phyloP scores from a whole-genome alignment of 768 basidiomycete genomes.

The Russula abietina region DNA sequence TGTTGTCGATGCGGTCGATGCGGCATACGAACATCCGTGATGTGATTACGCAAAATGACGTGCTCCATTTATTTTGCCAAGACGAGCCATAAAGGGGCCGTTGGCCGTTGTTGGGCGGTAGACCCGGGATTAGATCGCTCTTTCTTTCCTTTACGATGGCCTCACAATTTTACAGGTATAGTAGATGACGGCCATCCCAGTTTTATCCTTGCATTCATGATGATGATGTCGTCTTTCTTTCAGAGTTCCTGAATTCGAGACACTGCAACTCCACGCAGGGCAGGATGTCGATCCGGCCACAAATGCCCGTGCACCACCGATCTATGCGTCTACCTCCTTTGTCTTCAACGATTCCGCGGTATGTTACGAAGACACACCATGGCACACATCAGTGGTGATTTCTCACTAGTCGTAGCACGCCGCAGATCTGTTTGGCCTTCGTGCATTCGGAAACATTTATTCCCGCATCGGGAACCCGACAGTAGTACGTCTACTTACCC shows the following conservation, averaged over 20 bases:
- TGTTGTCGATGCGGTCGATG: too few species aligned
- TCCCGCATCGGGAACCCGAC: slow-evolving; percentile 66
- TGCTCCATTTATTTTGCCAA: neutral
- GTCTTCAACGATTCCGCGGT: slow-evolving; percentile 68
- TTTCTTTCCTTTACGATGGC: neutral
- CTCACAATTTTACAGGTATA: slow-evolving; percentile 7
- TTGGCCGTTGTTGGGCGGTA: too few species aligned
- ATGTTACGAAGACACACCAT: slow-evolving; percentile 22
- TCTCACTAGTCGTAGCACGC: slow-evolving; percentile 43
- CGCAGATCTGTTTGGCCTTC: slow-evolving; percentile 64
- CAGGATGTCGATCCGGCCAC: slow-evolving; percentile 57
- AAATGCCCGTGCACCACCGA: slow-evolving; percentile 71
- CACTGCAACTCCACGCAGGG: slow-evolving; percentile 74
- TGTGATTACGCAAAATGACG: neutral
- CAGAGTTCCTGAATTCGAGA: slow-evolving; percentile 65
- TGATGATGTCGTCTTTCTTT: too few species aligned
- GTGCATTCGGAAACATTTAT: slow-evolving; percentile 52
- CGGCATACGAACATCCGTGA: too few species aligned
- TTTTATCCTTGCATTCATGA: neutral
- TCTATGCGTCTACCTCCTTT: slow-evolving; percentile 68
- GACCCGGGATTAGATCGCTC: too few species aligned
- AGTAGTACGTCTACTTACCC: slow-evolving; percentile 44
- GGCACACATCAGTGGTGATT: too few species aligned
- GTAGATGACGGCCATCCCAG: neutral
- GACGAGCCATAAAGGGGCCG: too few species aligned